phyloP scores from a whole-genome alignment of 73 alveolate species.

The Paramecium primaurelia region DNA sequence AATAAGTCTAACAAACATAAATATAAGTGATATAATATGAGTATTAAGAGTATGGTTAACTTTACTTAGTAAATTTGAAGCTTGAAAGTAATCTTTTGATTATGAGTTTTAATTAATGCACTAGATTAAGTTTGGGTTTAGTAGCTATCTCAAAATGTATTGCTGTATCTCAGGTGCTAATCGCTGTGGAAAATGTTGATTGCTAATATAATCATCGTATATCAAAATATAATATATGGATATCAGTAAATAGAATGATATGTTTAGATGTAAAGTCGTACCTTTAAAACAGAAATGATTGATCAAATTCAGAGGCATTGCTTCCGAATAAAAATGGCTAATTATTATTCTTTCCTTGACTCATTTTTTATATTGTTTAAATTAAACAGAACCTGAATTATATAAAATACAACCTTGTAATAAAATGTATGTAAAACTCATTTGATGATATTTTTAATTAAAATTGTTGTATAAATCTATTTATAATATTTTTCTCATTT shows the following conservation, averaged over 20 bases:
- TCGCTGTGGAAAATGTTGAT: neutral
- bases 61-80: neutral
- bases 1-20: neutral
- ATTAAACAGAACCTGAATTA: neutral
- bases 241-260: neutral
- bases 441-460: neutral
- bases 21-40: neutral
- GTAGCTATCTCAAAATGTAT: neutral
- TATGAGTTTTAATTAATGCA: neutral
- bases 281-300: neutral
- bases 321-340: neutral
- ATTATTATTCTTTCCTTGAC: slow-evolving; percentile 5
- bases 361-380: neutral
- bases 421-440: neutral
- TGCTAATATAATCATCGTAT: neutral
- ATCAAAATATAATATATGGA: neutral
- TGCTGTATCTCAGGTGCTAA: neutral
- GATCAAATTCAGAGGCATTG: neutral
- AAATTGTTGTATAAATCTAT: neutral
- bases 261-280: neutral
- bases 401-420: neutral
- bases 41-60: neutral
- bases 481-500: neutral
- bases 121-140: neutral
- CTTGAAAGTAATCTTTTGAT: neutral